Percentiles rank a stretch among this genome's conserved stretches.
phyloP scores from a whole-genome alignment of 345 rosid genomes.

The Sapria himalayana region DNA sequence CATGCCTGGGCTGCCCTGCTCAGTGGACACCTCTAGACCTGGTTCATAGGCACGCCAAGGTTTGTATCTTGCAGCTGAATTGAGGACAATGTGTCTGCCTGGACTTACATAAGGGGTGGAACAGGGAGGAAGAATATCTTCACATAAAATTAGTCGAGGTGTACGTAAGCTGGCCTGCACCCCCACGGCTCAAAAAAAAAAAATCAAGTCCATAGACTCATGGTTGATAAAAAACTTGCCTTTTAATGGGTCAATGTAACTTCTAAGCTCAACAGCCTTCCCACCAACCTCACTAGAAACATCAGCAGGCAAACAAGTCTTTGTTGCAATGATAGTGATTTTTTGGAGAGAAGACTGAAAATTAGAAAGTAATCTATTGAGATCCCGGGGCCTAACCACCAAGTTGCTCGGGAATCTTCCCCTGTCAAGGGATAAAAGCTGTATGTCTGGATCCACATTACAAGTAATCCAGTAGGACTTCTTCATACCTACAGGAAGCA shows the following conservation, averaged over 20 bases:
- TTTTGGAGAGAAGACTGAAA: slow-evolving; percentile 95
- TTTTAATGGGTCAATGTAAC: slow-evolving; percentile 77
- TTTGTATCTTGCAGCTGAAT: too few relatives aligned
- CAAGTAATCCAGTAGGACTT: slow-evolving; percentile 77
- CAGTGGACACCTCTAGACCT: too few relatives aligned
- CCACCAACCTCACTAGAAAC: slow-evolving; percentile 64
- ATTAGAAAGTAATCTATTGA: slow-evolving; percentile 68
- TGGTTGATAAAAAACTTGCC: too few relatives aligned
- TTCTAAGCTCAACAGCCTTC: slow-evolving; percentile 80
- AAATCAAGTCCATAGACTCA: too few relatives aligned
- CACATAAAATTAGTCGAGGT: too few relatives aligned
- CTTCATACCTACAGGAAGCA: slow-evolving; percentile 50
- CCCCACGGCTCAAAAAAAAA: too few relatives aligned
- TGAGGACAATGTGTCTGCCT: too few relatives aligned
- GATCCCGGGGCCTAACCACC: slow-evolving; percentile 64
- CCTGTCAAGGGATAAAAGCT: slow-evolving; percentile 74
- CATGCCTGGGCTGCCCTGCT: too few relatives aligned
- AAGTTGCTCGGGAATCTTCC: slow-evolving; percentile 44
- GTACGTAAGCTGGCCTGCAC: too few relatives aligned
- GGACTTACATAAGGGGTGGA: too few relatives aligned
- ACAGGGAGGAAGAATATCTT: too few relatives aligned
- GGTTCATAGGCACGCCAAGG: too few relatives aligned
- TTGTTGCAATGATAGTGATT: slow-evolving; percentile 79
- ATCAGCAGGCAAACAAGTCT: slow-evolving; percentile 43
- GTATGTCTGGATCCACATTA: slow-evolving; percentile 76